Evolutionary conservation across 371 early-diverging fungal genomes (phyloP).

Genomic region (Chytridiales sp.): DNA sequence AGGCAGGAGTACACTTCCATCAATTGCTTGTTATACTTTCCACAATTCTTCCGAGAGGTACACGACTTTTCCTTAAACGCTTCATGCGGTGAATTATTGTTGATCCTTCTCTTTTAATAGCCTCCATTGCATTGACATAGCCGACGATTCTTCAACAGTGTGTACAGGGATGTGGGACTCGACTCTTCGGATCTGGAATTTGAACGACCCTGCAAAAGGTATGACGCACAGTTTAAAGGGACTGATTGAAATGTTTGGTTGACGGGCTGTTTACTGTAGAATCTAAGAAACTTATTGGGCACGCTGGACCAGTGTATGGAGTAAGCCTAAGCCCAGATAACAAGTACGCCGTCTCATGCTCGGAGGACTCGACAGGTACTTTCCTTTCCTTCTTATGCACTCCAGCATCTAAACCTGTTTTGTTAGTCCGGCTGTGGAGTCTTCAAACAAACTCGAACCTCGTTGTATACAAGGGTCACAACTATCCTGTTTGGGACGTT

Average conservation of each 20-base stretch:
- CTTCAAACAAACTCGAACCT: constrained; percentile 85
- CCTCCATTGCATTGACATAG: constrained; percentile 72
- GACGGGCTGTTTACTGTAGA: constrained; percentile 3
- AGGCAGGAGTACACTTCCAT: constrained; percentile 79
- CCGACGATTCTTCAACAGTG: constrained; percentile 70
- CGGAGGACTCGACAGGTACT: constrained; percentile 95
- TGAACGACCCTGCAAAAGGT: constrained; percentile 34
- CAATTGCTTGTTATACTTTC: constrained; percentile 96
- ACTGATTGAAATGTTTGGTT: constrained; percentile 8
- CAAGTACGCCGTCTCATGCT: constrained; percentile 86
- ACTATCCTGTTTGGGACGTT: constrained; percentile 94
- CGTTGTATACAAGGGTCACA: constrained; percentile 96
- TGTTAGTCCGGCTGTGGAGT: constrained; percentile 91
- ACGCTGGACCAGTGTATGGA: constrained; percentile 95
- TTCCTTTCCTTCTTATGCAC: background rate
- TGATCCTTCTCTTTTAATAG: constrained; percentile 31
- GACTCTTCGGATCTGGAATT: constrained; percentile 82
- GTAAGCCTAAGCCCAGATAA: constrained; percentile 88
- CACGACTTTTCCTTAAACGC: no score
- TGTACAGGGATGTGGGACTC: constrained; percentile 91
- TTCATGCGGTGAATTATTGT: no score
- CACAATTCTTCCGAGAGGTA: constrained; percentile 91
- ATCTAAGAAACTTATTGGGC: constrained; percentile 74
- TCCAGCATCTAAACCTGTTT: background rate
- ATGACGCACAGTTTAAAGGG: constrained; percentile 8